Conservation (phyloP, 108 stramenopile genomes). For the Phaeodactylum tricornutum region DNA sequence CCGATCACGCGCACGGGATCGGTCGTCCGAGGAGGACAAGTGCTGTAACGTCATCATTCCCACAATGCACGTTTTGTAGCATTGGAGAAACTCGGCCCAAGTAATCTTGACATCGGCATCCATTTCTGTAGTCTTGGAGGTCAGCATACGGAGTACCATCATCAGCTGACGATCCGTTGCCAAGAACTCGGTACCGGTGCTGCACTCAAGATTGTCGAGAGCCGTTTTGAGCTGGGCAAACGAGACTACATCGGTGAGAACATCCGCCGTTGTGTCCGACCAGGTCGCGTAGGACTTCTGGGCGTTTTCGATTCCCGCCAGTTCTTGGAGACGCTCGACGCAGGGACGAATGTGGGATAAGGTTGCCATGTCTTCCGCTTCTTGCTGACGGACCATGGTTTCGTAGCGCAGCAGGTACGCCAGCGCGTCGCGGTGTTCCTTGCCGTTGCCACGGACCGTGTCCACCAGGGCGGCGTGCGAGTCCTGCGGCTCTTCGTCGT, state of each 20-base stretch:
- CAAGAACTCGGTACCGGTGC: slow-evolving; percentile 10
- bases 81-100: slow-evolving; percentile 52
- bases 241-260: slow-evolving; percentile 11
- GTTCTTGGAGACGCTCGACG: slow-evolving; percentile 20
- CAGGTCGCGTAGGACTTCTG: neutral
- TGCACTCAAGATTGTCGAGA: slow-evolving; percentile 10
- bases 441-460: neutral
- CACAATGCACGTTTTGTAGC: slow-evolving; percentile 43
- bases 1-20: slow-evolving; percentile 24
- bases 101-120: slow-evolving; percentile 14
- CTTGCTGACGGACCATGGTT: slow-evolving; percentile 60
- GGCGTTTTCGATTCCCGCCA: neutral
- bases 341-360: slow-evolving; percentile 28
- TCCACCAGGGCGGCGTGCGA: too few species aligned
- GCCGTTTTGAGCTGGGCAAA: slow-evolving; percentile 18
- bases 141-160: slow-evolving; percentile 22
- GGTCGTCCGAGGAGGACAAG: slow-evolving; percentile 1
- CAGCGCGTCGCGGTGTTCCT: slow-evolving; percentile 8
- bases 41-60: slow-evolving; percentile 61
- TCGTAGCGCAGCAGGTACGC: slow-evolving; percentile 46
- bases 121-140: neutral
- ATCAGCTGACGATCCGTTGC: slow-evolving; percentile 38
- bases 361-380: slow-evolving; percentile 34
- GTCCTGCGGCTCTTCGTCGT: neutral
- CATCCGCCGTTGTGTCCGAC: slow-evolving; percentile 11